phyloP scores from a whole-genome alignment of 2,329 filamentous ascomycete species.

The Diaporthe nobilis region DNA sequence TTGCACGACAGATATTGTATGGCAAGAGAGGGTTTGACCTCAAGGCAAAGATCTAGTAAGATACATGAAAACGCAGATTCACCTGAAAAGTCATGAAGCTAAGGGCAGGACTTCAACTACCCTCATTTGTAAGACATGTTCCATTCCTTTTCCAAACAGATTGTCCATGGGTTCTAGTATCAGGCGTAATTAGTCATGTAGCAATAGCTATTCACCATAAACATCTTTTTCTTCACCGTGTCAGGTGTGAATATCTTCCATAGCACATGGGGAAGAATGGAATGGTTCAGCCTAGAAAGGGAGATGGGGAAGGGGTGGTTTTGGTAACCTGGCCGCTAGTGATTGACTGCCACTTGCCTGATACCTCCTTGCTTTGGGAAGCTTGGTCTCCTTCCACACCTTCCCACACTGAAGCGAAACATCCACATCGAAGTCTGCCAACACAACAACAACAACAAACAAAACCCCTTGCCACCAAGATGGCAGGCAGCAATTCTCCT shows the following conservation, averaged over 20 bases:
- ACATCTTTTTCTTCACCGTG: not conserved
- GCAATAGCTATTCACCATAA: not conserved
- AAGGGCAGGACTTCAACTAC: not conserved
- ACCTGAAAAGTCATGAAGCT: not conserved
- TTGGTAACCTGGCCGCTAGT: not conserved
- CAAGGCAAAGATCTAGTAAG: not conserved
- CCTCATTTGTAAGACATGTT: not conserved
- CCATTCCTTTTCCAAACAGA: not conserved
- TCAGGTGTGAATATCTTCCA: not conserved
- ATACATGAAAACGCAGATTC: not conserved
- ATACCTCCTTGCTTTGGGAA: not conserved
- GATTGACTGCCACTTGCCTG: not conserved
- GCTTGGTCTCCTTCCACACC: not conserved
- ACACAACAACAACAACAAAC: not conserved
- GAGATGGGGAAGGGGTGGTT: too few species aligned
- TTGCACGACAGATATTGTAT: conserved; percentile 44
- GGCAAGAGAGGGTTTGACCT: conserved; percentile 27
- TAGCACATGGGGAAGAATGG: not conserved
- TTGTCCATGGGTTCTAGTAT: not conserved
- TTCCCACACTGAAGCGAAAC: not conserved
- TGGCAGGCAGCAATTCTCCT: not conserved
- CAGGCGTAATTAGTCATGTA: not conserved
- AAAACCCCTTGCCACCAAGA: not conserved
- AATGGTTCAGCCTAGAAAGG: not conserved
- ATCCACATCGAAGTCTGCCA: not conserved